Evolutionary conservation across 805 yeast genomes (phyloP), one percentile per base, ranked within the genome.

Genomic region (Teunomyces gatunensis): DNA sequence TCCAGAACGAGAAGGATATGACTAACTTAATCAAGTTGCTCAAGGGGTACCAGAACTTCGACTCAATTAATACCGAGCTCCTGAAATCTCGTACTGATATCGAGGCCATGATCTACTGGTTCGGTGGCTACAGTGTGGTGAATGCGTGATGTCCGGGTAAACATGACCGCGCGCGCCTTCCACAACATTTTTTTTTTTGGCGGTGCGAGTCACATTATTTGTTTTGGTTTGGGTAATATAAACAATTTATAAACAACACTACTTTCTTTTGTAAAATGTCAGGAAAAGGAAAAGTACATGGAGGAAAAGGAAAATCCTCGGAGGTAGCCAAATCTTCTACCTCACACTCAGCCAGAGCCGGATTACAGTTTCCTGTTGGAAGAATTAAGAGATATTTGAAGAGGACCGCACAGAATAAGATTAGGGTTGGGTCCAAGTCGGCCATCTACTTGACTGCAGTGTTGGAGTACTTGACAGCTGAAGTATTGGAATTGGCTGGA

Each of bases 361-460:
- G 97, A 21, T 75, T 90, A 67, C 94, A 87, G 68, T 94, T 94
- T 75, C 99, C 99, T 44, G 98, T 95, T 33, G 99, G 99, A 51
- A 89, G 99, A 85, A 90, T 94, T 60, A 92, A 94, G 81, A 84
- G 99, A 77, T 92, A 90, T 68, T 78, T 94, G 70, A 92, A 91
- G 77, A 85, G 79, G 69, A 88, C 86, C 55, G 96, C 96, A 17
- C 94, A 89, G 66, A 89, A 88, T 71, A 80, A 79, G 58, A 72
- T 80, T 54, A 70, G 96, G 68, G 95, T 89, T 42, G 96, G 96
- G 49, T 87, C 68, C 71, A 85, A 72, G 71, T 78, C 97, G 37
- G 98, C 99, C 43, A 92, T 62, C 46, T 62, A 62, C 55, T 58
- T 62, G 54, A 61, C 67, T 13, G 67, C 67, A 0, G 67, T 62